Conservation (phyloP, 352 stramenopile genomes). For the Globisporangium radiosum region DNA sequence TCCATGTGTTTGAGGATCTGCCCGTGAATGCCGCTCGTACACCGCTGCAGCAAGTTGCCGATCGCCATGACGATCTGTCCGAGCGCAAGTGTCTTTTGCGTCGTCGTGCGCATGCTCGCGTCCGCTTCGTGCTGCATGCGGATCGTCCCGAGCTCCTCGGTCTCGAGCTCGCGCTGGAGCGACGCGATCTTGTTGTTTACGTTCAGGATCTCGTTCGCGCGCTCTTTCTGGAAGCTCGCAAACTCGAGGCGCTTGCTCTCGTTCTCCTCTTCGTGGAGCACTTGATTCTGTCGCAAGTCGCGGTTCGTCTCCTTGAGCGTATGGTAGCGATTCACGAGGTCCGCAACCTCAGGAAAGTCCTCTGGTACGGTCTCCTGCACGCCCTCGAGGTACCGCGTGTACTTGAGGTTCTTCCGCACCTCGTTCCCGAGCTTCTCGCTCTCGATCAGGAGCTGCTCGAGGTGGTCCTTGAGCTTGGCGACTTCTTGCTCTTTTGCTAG, state of each 20-base stretch:
- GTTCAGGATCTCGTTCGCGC: constrained; percentile 90
- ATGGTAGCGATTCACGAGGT: constrained; percentile 89
- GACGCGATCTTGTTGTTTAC: constrained; percentile 89
- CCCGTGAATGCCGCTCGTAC: constrained; percentile 78
- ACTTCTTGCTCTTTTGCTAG: constrained; percentile 87
- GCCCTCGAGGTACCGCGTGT: constrained; percentile 81
- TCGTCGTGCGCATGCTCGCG: constrained; percentile 80
- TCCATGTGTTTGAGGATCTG: constrained; percentile 88
- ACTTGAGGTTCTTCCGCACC: constrained; percentile 82
- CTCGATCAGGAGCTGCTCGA: constrained; percentile 57
- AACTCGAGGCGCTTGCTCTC: constrained; percentile 80
- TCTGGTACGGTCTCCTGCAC: constrained; percentile 88
- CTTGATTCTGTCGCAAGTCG: constrained; percentile 67
- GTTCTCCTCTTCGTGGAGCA: constrained; percentile 82
- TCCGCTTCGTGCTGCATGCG: constrained; percentile 86
- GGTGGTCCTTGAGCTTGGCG: constrained; percentile 57
- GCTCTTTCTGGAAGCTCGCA: constrained; percentile 83
- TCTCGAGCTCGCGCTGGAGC: constrained; percentile 76
- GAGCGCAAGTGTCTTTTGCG: constrained; percentile 87
- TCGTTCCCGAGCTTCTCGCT: constrained; percentile 59
- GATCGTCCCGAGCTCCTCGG: constrained; percentile 56
- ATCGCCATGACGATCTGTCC: constrained; percentile 89
- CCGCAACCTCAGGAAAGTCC: constrained; percentile 89
- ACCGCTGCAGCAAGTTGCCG: constrained; percentile 76
- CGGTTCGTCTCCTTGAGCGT: constrained; percentile 90